A percentile compares a stretch with the other conserved stretches of the same genome.
phyloP scores from a whole-genome alignment of 345 rosid genomes.

The Eucalyptus melliodora region DNA sequence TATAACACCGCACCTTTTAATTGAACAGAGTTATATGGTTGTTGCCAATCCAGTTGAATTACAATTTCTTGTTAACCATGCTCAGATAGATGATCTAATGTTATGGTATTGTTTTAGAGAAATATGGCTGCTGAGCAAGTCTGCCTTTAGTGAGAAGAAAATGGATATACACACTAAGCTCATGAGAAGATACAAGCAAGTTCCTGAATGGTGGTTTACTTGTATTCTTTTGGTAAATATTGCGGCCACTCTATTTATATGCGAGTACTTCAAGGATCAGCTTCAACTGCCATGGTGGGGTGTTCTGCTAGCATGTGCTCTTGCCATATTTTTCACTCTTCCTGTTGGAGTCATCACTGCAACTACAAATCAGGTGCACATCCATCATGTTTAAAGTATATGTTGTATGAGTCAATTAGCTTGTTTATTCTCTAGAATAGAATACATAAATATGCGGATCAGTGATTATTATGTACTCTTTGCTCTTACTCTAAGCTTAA shows the following conservation, averaged over 20 bases:
- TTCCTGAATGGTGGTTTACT: conserved; percentile 76
- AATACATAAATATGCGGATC: neutral
- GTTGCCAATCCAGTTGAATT: neutral
- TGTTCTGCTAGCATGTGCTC: conserved; percentile 56
- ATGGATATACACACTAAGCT: conserved; percentile 56
- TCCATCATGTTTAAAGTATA: neutral
- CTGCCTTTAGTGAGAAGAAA: conserved; percentile 43
- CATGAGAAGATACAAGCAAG: conserved; percentile 58
- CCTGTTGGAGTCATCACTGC: conserved; percentile 73
- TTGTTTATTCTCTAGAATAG: neutral
- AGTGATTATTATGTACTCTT: neutral
- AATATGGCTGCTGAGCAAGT: conserved; percentile 42
- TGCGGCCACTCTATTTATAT: conserved; percentile 26
- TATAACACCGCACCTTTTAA: neutral
- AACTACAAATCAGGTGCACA: conserved; percentile 55
- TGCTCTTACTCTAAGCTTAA: neutral
- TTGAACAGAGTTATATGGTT: neutral
- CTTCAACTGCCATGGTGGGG: conserved; percentile 94
- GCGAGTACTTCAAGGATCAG: conserved; percentile 49
- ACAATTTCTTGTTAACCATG: neutral
- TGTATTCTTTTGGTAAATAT: conserved; percentile 40
- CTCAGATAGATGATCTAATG: neutral
- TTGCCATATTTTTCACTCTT: conserved; percentile 78
- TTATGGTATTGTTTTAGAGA: conserved; percentile 12
- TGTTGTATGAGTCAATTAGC: neutral